Base-by-base conservation (phyloP, 768 basidiomycete genomes). In the Pisolithus microcarpus region DNA sequence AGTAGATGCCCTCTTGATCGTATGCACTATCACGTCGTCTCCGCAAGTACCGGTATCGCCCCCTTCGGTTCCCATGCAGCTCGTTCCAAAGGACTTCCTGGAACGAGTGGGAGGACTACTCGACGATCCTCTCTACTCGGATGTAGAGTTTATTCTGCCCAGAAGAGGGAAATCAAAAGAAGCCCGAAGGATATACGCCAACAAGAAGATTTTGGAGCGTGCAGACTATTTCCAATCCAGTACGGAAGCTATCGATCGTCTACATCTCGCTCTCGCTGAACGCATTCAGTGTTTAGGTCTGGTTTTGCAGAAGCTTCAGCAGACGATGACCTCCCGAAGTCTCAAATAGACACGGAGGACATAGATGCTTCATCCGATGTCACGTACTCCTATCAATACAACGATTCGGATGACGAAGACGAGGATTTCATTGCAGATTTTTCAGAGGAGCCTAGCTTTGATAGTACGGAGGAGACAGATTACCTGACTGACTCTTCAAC, bases 81-180 rank as follows among this genome's bases (percentile, higher is more conserved):
- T 72, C 23, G 85, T 91, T 7, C 87, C 90, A 0, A 82, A 76
- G 58, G 73, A 73, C 49, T 75, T 87, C 15, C 61, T 92, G 38
- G 79, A 83, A 56, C 81, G 82, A 13, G 73, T 91, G n/a, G 91
- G 90, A 5, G 68, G 74, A 30, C 68, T 92, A 23, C 71, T 92
- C 9, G 84, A 92, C 58, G 86, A 92, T 58, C 85, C 85, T n/a
- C 62, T 77, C 11, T 92, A 91, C 58, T 90, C 90, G 6, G 90
- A 93, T 58, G 80, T 92, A 16, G 82, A 85, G 62, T 92, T 93
- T 56, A 70, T 91, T 18, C 69, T 92, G 28, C 85, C 86, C 0
- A 68, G 69, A 30, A 61, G 73, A 31, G 64, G 65, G 21, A 64
- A 71, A 24, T 68, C 69, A 15, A 65, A 67, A 21, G 72, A 68